phyloP scores from a whole-genome alignment of 106 monocot genomes.

The Dendrobium catenatum region DNA sequence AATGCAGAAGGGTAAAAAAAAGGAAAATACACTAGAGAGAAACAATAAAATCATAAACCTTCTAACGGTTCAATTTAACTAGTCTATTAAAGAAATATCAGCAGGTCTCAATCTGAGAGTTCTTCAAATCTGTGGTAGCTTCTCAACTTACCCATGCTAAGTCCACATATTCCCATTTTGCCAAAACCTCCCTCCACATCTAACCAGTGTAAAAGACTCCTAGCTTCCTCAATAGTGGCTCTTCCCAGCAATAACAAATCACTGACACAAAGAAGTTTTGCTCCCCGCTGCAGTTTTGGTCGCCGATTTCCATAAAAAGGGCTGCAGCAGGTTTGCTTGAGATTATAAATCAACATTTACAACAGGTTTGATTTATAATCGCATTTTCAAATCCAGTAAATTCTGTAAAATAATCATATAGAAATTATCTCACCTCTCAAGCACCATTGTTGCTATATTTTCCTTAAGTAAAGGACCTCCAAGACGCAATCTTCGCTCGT shows the following conservation, averaged over 20 bases:
- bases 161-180: conserved; percentile 95
- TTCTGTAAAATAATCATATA: not conserved
- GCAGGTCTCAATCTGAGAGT: not conserved
- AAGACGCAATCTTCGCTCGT: conserved; percentile 84
- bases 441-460: conserved; percentile 98
- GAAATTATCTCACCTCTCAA: conserved; percentile 63
- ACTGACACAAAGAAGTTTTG: conserved; percentile 95
- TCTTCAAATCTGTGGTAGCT: not conserved
- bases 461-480: conserved; percentile 90
- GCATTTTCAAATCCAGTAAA: not conserved
- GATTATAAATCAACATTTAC: conserved; percentile 24
- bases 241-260: conserved; percentile 90
- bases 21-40: not conserved
- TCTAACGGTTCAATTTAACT: not conserved
- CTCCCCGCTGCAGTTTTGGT: conserved; percentile 76
- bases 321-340: conserved; percentile 59
- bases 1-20: not conserved
- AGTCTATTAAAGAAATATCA: not conserved
- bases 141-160: conserved; percentile 87
- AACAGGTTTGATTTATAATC: conserved; percentile 4
- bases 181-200: conserved; percentile 87
- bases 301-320: conserved; percentile 93
- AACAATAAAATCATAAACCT: not conserved
- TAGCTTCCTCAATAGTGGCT: conserved; percentile 90
- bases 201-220: conserved; percentile 88